Conservation (phyloP, 2,329 filamentous ascomycete species). For the Parastagonospora avenae region DNA sequence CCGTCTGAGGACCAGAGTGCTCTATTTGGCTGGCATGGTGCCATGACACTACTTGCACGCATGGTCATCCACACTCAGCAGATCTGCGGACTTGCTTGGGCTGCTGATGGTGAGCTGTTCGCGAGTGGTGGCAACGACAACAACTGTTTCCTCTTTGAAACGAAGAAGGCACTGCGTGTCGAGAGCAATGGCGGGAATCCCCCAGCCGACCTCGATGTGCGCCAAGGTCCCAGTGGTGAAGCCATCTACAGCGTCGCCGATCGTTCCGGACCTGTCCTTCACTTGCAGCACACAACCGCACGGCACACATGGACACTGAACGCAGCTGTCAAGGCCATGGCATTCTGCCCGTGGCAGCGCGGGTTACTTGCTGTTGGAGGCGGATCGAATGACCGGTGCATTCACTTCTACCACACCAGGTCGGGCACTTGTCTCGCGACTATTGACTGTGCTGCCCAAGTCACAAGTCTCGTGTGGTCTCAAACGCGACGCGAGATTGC, state of each 20-base stretch:
- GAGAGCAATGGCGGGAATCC: slow-evolving; percentile 9
- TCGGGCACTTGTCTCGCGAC: slow-evolving; percentile 85
- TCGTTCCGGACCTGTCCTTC: slow-evolving; percentile 43
- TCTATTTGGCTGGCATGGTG: slow-evolving; percentile 75
- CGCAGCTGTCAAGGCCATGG: slow-evolving; percentile 94
- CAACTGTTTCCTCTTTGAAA: slow-evolving; percentile 79
- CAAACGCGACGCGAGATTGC: slow-evolving; percentile 83
- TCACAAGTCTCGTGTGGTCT: slow-evolving; percentile 92
- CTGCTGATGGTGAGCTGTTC: slow-evolving; percentile 73
- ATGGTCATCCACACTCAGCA: slow-evolving; percentile 84
- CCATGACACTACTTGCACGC: slow-evolving; percentile 76
- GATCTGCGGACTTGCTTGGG: slow-evolving; percentile 93
- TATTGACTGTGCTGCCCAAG: slow-evolving; percentile 90
- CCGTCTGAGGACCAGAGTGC: slow-evolving; percentile 62
- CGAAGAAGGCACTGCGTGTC: slow-evolving; percentile 60
- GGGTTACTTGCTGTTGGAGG: slow-evolving; percentile 88
- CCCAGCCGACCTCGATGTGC: slow-evolving; percentile 26
- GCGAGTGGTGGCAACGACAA: slow-evolving; percentile 95
- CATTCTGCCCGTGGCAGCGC: slow-evolving; percentile 93
- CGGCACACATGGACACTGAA: slow-evolving; percentile 78
- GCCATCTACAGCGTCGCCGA: slow-evolving; percentile 42
- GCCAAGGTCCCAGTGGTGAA: slow-evolving; percentile 34
- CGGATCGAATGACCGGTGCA: slow-evolving; percentile 91
- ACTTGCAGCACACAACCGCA: slow-evolving; percentile 62
- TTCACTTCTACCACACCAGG: slow-evolving; percentile 90